Base-by-base conservation (phyloP, 805 yeast genomes). In the Ogataea minuta region DNA sequence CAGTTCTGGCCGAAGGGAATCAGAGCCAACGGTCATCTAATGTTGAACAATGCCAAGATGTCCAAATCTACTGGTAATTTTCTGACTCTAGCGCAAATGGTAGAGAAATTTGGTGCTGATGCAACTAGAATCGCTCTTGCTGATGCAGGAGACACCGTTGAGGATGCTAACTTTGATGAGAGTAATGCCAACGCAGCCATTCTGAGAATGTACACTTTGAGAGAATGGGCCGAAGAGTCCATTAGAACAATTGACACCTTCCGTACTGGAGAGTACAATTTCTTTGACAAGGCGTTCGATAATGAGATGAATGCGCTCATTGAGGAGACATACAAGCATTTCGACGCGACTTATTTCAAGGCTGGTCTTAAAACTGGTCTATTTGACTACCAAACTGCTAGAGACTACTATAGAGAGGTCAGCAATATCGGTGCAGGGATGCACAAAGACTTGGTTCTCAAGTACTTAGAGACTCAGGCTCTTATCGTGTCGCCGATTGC, bases 161-260 rank as follows among this genome's bases (percentile, higher is more conserved):
- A 93, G 69, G 99, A 93, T 66, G 99, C 99, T 37, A 93, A 93
- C 72, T 86, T 93, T 59, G 99, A 93, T 58, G 99, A 93, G 69
- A 70, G 88, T 45, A 90, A 82, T 59, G 99, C 99, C 39, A 93
- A 93, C 59, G 96, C 99, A 32, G 97, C 98, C 17, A 90, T 93
- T 62, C 76, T 93, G 63, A 85, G 99, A 70, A 75, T 93, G 62
- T 84, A 77, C 64, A 91, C 87, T 39, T 74, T 91, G 64, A 91
- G 87, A 63, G 98, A 90, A 66, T 93, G 99, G 99, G 77, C 85
- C 61, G 97, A 90, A 63, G 93, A 84, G 41, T 68, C 79, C 39
- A 66, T 81, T 27, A 72, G 70, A 48, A 67, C 70, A 50, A 52
- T 68, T 45, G 77, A 69, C 35, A 50, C 68, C 4, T 72, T 84